Evolutionary conservation across 2,329 filamentous ascomycete genomes (phyloP), one percentile per base, ranked within the genome.

Genomic region (Emydomyces testavorans): DNA sequence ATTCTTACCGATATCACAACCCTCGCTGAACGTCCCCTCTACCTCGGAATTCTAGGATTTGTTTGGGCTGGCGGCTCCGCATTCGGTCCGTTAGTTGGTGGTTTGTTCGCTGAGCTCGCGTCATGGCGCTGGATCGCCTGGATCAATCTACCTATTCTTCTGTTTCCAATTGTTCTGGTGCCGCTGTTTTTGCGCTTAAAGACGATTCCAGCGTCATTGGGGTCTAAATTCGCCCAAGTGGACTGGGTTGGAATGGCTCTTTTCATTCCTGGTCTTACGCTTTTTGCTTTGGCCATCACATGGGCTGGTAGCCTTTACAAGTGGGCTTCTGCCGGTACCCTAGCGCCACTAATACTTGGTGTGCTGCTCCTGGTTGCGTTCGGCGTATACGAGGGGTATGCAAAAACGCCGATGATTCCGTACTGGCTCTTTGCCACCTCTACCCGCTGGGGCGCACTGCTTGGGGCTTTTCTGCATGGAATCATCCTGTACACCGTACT

Each of bases 281-380:
- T 71, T 15, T 75, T 83, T 56, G 60, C 82, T 26, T 76, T 82
- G 32, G 74, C 77, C 0, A 57, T 83, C 2, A 78, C 77, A 1
- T 80, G 78, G 70, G 82, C 78, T 16, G 80, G 79, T 23, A 70
- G 81, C 5, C 75, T 79, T 63, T 84, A 82, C 58, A 57, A 70
- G 0, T 85, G 81, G 81, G 59, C 64, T 34, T 77, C 71, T 3
- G 81, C 75, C 70, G 69, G 71, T 1, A 80, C 78, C 0, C 63
- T 85, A 1, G 70, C 80, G 0, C 80, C 80, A 0, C 62, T 85
- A 11, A 58, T 78, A 1, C 24, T 82, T 6, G 79, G 80, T 1
- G 58, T 65, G 0, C 60, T 65, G 1, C 72, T 75, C 1, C 60
- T 83, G 2, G 54, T 71, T 2, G 63, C 56, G 5, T 80, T 80